Evolutionary conservation across 2,329 filamentous ascomycete species (phyloP), one percentile per base, ranked within the genome.

Genomic region (Nannizziopsis arthrosporioides): DNA sequence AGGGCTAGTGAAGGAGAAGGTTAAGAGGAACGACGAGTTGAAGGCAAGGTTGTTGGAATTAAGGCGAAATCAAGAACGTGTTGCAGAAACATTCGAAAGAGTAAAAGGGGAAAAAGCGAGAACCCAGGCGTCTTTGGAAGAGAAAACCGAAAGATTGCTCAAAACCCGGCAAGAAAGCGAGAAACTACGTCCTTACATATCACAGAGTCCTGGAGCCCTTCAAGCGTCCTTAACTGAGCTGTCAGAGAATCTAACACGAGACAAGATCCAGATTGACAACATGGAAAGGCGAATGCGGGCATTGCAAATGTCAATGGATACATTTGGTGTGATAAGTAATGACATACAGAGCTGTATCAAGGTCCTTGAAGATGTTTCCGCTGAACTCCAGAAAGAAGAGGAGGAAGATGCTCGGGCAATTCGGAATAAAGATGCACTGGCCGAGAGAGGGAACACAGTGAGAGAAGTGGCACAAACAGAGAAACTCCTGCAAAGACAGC

Each of bases 391-490:
- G 40, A 93, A 90, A 63, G 90, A 96, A 66, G 90, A 96, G 40
- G 89, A 96, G 50, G 89, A 94, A 64, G 79, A 85, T 56, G 76
- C 81, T 7, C 80, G 84, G 52, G 90, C 89, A 48, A 76, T 81
- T 8, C 80, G 81, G 60, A 90, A 95, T 61, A 77, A 84, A 48
- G 92, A 98, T 56, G 85, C 86, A 1, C 77, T 98, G 4, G 83
- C 85, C 1, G 89, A 95, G 62, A 78, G 87, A 50, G 84, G 84
- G 42, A 93, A 92, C 57, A 93, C 86, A 58, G 88, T 93, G 14
- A 80, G 86, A 52, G 89, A 96, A 64, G 85, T 96, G 3, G 92
- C 96, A 65, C 77, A 90, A 51, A 84, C 85, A 14, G 89, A 96
- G 70, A 77, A 81, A 14, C 73, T 95, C 55, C 73, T 96, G 51